Evolutionary conservation across 306 rosid species (phyloP).

Genomic region (Vicia sativa): DNA sequence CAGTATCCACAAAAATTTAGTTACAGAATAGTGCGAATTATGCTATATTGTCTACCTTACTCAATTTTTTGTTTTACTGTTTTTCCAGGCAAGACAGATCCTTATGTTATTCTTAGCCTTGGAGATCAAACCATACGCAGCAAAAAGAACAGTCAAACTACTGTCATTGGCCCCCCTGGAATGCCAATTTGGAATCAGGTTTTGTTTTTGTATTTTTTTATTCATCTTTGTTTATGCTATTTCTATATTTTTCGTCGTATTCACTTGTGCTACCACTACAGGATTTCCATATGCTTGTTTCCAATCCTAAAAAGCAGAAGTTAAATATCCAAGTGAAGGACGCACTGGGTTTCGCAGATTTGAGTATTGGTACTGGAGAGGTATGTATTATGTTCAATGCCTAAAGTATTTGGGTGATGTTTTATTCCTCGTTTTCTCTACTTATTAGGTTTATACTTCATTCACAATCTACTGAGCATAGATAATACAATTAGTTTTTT

Average conservation of each 20-base stretch:
- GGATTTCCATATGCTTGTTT: constrained; percentile 97
- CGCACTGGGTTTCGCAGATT: constrained; percentile 78
- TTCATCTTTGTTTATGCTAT: constrained; percentile 24
- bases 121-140: constrained; percentile 89
- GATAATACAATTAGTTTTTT: constrained; percentile 6
- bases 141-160: constrained; percentile 98
- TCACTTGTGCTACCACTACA: constrained; percentile 49
- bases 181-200: constrained; percentile 99
- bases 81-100: constrained; percentile 91
- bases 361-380: constrained; percentile 86
- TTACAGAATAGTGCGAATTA: constrained; percentile 7
- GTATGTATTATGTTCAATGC: constrained; percentile 45
- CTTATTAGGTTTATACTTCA: constrained; percentile 12
- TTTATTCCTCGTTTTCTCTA: constrained; percentile 21
- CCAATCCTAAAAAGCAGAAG: constrained; percentile 83
- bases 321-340: constrained; percentile 85
- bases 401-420: neutral
- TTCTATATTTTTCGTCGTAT: constrained; percentile 7
- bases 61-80: neutral
- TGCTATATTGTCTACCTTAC: constrained; percentile 5
- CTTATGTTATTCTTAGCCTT: constrained; percentile 77
- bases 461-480: neutral
- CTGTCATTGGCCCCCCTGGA: constrained; percentile 95
- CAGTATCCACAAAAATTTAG: neutral
- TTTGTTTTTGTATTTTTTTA: constrained; percentile 36